Conservation (phyloP, 2,329 filamentous ascomycete species). For the Penicillium digitatum region DNA sequence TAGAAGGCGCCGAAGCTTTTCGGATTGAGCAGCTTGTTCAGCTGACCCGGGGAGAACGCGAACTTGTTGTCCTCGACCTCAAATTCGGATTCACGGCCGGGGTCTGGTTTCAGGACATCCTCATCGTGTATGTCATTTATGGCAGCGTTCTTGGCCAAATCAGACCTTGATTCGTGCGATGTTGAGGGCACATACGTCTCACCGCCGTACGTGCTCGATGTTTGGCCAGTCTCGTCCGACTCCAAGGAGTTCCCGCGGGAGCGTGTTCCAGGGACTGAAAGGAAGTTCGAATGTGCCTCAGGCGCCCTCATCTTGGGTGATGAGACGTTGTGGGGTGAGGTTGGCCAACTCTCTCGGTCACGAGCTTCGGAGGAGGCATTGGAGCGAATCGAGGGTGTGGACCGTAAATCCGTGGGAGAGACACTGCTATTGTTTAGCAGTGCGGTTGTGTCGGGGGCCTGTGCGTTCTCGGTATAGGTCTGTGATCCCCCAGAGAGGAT, state of each 20-base stretch:
- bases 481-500: slow-evolving; percentile 37
- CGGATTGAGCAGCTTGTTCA: slow-evolving; percentile 73
- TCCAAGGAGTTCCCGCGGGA: slow-evolving; percentile 64
- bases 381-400: slow-evolving; percentile 51
- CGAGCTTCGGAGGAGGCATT: slow-evolving; percentile 57
- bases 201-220: slow-evolving; percentile 51
- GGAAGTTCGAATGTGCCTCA: slow-evolving; percentile 53
- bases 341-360: slow-evolving; percentile 54
- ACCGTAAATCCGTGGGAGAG: slow-evolving; percentile 50
- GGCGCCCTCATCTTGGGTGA: slow-evolving; percentile 55
- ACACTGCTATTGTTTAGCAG: slow-evolving; percentile 31
- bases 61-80: slow-evolving; percentile 65
- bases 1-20: slow-evolving; percentile 73
- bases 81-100: slow-evolving; percentile 67
- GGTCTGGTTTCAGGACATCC: slow-evolving; percentile 65
- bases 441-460: slow-evolving; percentile 29
- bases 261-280: slow-evolving; percentile 60
- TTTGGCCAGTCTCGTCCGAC: slow-evolving; percentile 54
- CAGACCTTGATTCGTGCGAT: slow-evolving; percentile 43
- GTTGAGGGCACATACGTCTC: slow-evolving; percentile 51
- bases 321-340: slow-evolving; percentile 64
- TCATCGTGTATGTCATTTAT: slow-evolving; percentile 58
- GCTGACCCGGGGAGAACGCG: slow-evolving; percentile 67
- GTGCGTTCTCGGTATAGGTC: slow-evolving; percentile 36
- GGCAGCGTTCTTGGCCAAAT: slow-evolving; percentile 46